These are phyloP conservation scores for Kalmusia sp. DNA, from an alignment of 2,329 filamentous ascomycete genomes.

Conservation along the genomic window DNA sequence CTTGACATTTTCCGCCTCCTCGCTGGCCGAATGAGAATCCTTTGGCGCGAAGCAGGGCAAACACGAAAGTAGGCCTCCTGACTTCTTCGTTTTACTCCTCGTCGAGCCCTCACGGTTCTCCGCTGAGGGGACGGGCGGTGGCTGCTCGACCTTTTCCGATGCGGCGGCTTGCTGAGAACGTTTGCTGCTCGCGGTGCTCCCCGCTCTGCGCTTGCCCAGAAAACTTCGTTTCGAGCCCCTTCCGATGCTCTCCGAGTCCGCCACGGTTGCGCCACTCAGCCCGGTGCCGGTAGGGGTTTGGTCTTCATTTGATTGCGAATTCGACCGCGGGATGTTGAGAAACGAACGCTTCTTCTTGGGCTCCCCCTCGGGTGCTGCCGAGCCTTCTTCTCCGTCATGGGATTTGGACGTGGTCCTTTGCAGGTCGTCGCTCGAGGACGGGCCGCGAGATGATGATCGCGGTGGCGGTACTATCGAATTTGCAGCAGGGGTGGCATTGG, in stretches of 20 bases:
- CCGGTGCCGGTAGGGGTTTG: slow-evolving; percentile 48
- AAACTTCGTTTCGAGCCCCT: slow-evolving; percentile 55
- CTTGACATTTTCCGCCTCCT: slow-evolving; percentile 54
- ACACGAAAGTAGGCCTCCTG: slow-evolving; percentile 55
- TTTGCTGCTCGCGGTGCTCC: slow-evolving; percentile 56
- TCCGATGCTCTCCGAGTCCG: slow-evolving; percentile 53
- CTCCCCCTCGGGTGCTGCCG: slow-evolving; percentile 24
- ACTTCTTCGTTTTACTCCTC: slow-evolving; percentile 51
- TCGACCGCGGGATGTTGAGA: slow-evolving; percentile 44
- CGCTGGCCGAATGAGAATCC: slow-evolving; percentile 54
- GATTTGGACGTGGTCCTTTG: slow-evolving; percentile 21
- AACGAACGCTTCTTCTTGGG: slow-evolving; percentile 47
- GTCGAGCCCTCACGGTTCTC: slow-evolving; percentile 41
- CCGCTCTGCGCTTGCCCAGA: slow-evolving; percentile 52
- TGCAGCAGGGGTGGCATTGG: slow-evolving; percentile 16
- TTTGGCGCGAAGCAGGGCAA: slow-evolving; percentile 74
- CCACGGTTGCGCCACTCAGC: slow-evolving; percentile 53
- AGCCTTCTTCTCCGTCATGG: slow-evolving; percentile 18
- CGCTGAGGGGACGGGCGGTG: slow-evolving; percentile 37
- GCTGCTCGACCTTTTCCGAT: slow-evolving; percentile 49
- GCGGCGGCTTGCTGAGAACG: slow-evolving; percentile 48
- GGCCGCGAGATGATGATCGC: slow-evolving; percentile 33
- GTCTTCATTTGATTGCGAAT: slow-evolving; percentile 37
- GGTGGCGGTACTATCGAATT: slow-evolving; percentile 27
- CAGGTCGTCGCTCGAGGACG: slow-evolving; percentile 28